These are phyloP conservation scores for Rhypophila decipiens DNA, from an alignment of 495 filamentous ascomycete genomes.

Conservation along the genomic window DNA sequence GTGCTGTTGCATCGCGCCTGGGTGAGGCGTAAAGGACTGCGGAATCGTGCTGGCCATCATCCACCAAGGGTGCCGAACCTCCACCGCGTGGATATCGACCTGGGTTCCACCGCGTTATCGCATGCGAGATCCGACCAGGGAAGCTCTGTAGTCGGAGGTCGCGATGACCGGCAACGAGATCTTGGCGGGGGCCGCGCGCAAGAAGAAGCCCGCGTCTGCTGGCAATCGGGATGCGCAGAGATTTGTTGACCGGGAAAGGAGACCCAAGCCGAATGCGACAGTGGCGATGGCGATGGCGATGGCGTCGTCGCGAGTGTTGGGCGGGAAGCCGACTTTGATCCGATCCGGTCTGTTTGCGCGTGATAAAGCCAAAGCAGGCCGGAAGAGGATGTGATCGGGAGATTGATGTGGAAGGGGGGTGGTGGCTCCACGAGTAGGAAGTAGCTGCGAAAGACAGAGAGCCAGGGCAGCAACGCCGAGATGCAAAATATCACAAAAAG, in stretches of 20 bases:
- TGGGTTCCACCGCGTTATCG: slow-evolving; percentile 27
- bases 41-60: slow-evolving; percentile 65
- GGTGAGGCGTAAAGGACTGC: slow-evolving; percentile 58
- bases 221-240: not conserved
- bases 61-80: slow-evolving; percentile 37
- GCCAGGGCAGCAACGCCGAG: slow-evolving; percentile 5
- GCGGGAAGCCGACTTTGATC: too few relatives aligned
- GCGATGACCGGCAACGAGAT: not conserved
- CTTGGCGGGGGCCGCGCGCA: not conserved
- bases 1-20: slow-evolving; percentile 70
- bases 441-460: not conserved
- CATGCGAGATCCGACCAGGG: slow-evolving; percentile 32
- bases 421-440: not conserved
- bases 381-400: too few relatives aligned
- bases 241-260: too few relatives aligned
- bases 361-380: too few relatives aligned
- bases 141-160: slow-evolving; percentile 4
- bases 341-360: too few relatives aligned
- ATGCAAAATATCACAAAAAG: not conserved
- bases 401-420: slow-evolving; percentile 2
- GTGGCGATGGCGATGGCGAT: too few relatives aligned
- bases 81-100: slow-evolving; percentile 48
- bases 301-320: too few relatives aligned
- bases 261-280: too few relatives aligned
- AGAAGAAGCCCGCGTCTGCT: not conserved